phyloP scores from a whole-genome alignment of 805 yeast species.

The Cephaloascus fragrans region DNA sequence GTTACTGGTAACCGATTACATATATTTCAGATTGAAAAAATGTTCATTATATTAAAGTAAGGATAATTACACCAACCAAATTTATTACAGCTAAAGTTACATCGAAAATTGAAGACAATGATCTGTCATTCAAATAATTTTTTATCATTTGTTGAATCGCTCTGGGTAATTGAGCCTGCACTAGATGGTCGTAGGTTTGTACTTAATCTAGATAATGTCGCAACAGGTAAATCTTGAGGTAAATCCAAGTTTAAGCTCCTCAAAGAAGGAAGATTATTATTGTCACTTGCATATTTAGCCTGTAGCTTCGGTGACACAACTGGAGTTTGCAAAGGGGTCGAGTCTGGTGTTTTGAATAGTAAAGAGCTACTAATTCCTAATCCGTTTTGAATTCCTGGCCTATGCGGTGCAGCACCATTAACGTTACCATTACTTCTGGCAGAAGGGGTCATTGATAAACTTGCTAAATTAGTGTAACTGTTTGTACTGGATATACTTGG shows the following conservation, averaged over 20 bases:
- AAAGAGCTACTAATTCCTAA: conserved; percentile 1
- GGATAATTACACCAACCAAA: too few relatives aligned
- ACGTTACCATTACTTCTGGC: conserved; percentile 6
- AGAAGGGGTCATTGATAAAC: not conserved
- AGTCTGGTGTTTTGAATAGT: conserved; percentile 14
- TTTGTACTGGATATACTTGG: not conserved
- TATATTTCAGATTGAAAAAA: too few relatives aligned
- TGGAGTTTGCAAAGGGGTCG: conserved; percentile 24
- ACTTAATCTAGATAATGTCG: not conserved
- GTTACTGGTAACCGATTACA: too few relatives aligned
- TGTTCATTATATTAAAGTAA: too few relatives aligned
- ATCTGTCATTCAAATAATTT: too few relatives aligned
- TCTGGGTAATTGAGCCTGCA: too few relatives aligned
- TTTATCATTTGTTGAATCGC: too few relatives aligned
- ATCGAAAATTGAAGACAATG: too few relatives aligned
- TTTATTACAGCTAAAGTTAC: too few relatives aligned
- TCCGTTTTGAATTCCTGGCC: not conserved
- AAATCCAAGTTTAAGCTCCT: conserved; percentile 40
- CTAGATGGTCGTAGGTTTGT: too few relatives aligned
- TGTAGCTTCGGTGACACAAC: conserved; percentile 19
- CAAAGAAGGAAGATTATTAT: conserved; percentile 32
- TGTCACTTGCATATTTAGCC: conserved; percentile 1
- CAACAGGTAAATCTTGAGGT: conserved; percentile 26
- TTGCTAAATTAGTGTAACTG: not conserved
- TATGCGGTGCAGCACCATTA: too few relatives aligned